Base-by-base conservation (phyloP, 768 basidiomycete species). In the Phlegmacium glaucopus region DNA sequence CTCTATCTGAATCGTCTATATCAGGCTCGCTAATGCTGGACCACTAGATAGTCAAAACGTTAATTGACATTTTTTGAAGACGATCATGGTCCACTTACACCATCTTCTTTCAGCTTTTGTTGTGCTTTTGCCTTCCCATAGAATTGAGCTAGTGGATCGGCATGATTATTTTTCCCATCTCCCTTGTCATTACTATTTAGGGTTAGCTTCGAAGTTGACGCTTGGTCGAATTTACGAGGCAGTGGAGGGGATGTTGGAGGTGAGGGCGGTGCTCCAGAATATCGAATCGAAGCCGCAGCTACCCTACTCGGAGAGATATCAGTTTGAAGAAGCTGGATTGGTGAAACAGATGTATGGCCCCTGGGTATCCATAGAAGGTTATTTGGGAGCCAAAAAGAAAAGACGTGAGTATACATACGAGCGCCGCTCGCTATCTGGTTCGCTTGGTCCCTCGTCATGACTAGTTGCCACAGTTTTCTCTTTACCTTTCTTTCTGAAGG, bases 81-180 rank as follows among this genome's bases (percentile, higher is more conserved):
- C 50, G 32, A 36, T 38, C 3, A 36, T 12, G 1, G 9, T 15
- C 12, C 13, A 47, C 74, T 50, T 41, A 78, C 80, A 49, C 62
- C 64, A 12, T 61, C 68, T 18, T 79, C 76, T 18, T 55, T 61
- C 32, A 49, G 25, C 28, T 42, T 50, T 39, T 48, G 54, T 45
- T 79, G 75, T 13, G 71, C 77, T 40, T 64, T 74, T 2, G 85
- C 87, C 53, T 72, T 64, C 3, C 66, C 72, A 55, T 87, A 88
- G 56, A 84, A 87, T 51, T 81, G 76, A 1, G 77, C 77, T 44
- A 89, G 66, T 0, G 87, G 84, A 58, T 89, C 86, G 22, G 22
- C 22, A 22, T 22, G 22, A 25, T 63, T 51, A 11, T 40, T 35
- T 27, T 43, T 35, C 7, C 18, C 37, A 35, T 40, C 28, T 18